phyloP scores from a whole-genome alignment of 225 moss, liverwort and hornwort species.

The Marchantia paleacea region DNA sequence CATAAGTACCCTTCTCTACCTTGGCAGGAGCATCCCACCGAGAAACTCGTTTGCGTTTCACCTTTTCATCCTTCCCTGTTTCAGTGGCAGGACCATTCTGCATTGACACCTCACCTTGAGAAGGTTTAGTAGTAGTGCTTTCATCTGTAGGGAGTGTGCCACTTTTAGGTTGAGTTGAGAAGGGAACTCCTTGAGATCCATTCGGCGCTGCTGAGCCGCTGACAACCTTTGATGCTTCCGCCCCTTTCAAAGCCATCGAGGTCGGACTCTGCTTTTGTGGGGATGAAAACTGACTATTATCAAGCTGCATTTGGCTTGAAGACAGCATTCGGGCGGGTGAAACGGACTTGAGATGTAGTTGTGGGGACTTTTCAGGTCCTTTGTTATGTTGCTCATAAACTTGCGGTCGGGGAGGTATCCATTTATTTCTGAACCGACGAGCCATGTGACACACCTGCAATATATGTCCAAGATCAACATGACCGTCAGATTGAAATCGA shows the following conservation, averaged over 20 bases:
- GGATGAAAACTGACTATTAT: slow-evolving; percentile 21
- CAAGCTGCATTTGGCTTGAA: slow-evolving; percentile 20
- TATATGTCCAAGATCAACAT: background rate
- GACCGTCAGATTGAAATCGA: background rate
- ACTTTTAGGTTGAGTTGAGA: slow-evolving; percentile 17
- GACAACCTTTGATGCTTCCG: slow-evolving; percentile 15
- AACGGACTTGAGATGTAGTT: slow-evolving; percentile 20
- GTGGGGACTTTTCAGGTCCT: slow-evolving; percentile 21
- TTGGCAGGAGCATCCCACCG: slow-evolving; percentile 48
- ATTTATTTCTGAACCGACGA: slow-evolving; percentile 40
- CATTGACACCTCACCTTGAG: slow-evolving; percentile 5
- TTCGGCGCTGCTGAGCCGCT: slow-evolving; percentile 6
- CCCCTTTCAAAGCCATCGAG: slow-evolving; percentile 4
- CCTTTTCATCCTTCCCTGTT: background rate
- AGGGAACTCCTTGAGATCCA: slow-evolving; percentile 16
- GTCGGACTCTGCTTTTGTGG: slow-evolving; percentile 32
- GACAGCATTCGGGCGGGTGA: slow-evolving; percentile 27
- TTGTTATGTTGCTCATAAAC: slow-evolving; percentile 31
- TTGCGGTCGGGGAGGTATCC: slow-evolving; percentile 42
- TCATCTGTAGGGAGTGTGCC: slow-evolving; percentile 14
- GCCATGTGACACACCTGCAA: slow-evolving; percentile 43
- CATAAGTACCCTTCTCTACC: slow-evolving; percentile 27
- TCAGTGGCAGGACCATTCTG: background rate
- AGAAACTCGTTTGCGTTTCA: slow-evolving; percentile 37
- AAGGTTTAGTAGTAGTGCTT: slow-evolving; percentile 10